Base-by-base conservation (phyloP, 768 basidiomycete species). In the Tricholoma flavovirens region DNA sequence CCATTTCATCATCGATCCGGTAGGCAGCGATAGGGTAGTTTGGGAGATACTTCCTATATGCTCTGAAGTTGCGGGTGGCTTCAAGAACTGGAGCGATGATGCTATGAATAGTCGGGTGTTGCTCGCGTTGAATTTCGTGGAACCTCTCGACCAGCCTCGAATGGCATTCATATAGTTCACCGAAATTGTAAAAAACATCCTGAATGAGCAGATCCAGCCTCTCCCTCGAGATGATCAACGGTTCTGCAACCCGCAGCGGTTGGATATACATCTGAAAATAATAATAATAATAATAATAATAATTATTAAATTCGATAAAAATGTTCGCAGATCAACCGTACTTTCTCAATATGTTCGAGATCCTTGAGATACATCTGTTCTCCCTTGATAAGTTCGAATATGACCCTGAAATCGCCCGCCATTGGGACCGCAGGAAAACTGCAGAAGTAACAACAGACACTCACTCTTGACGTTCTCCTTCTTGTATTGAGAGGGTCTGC, bases 321-420 rank as follows among this genome's bases (percentile, higher is more conserved):
- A n/a, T n/a, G n/a, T n/a, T n/a, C n/a, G n/a, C 48, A n/a, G 35
- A 54, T 59, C 35, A 22, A 9, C 65, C 83, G 10, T 63, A 93
- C 93, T 58, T 75, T 76, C 58, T 88, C 86, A 45, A 97, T 87
- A 54, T 86, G 88, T 70, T 93, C 90, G 56, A 97, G 71, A 75
- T 97, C 93, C 62, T 86, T 90, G 24, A 96, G 93, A 65, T 95
- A 97, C 24, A 85, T 83, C 92, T 96, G 96, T 69, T 97, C 93
- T 60, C 90, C 90, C 69, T 96, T 91, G 69, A 97, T 96, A 59
- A 96, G 70, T 74, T 97, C 93, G 64, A 95, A 97, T 51, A 96
- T 93, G 64, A 93, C 85, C 43, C 92, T 93, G 60, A 48, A 36
- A 56, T 29, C 19, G 73, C n/a, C 73, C 14, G 21, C 30, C 32